These are phyloP conservation scores for Mucuna pruriens DNA, from an alignment of 306 rosid species.

Conservation along the genomic window DNA sequence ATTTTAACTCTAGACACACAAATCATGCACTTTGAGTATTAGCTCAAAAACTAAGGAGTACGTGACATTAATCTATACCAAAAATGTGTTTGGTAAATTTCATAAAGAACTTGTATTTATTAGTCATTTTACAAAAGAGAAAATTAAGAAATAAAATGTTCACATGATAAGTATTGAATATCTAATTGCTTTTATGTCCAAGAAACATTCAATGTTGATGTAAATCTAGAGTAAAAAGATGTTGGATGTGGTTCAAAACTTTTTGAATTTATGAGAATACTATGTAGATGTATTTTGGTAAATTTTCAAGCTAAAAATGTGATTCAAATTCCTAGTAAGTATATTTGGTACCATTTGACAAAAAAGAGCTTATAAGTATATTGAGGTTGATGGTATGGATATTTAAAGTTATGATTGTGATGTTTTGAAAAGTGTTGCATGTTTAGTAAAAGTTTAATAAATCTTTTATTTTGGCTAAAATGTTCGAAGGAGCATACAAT, in stretches of 20 bases:
- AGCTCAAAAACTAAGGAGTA: neutral
- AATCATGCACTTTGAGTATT: neutral
- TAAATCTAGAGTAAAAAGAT: neutral
- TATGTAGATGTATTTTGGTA: no score
- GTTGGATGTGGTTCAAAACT: neutral
- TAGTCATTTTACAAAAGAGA: neutral
- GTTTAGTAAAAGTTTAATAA: no score
- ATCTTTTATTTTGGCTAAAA: neutral
- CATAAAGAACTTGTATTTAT: neutral
- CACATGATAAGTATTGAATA: neutral
- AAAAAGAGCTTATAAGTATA: neutral
- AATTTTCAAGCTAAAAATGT: neutral
- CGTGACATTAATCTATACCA: neutral
- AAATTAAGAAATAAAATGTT: neutral
- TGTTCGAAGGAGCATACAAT: no score
- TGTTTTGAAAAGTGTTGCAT: neutral
- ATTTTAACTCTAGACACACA: neutral
- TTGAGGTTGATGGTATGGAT: neutral
- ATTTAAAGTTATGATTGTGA: neutral
- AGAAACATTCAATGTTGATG: neutral
- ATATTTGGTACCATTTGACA: neutral
- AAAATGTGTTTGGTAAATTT: neutral
- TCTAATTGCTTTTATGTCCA: no score
- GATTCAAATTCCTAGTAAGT: neutral
- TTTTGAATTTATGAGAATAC: neutral